phyloP scores from a whole-genome alignment of 345 rosid genomes.

The Ceriops zippeliana region DNA sequence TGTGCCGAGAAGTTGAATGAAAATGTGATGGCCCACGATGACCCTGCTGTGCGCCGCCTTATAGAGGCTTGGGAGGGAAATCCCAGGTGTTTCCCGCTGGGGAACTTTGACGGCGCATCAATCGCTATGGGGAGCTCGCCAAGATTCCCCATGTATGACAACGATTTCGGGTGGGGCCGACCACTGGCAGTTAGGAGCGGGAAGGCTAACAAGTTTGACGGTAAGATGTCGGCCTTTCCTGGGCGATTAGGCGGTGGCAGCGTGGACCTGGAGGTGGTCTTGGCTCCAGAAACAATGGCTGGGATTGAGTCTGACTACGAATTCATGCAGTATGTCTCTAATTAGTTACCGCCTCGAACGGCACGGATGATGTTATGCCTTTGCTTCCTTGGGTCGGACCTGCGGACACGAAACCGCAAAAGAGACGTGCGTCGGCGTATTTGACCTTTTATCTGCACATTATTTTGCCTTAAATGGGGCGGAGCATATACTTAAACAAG shows the following conservation, averaged over 20 bases:
- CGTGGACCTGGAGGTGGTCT: slow-evolving; percentile 77
- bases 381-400: no score
- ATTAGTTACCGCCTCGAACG: not conserved
- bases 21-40: slow-evolving; percentile 56
- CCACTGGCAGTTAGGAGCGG: slow-evolving; percentile 92
- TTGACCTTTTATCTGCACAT: no score
- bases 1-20: slow-evolving; percentile 65
- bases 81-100: slow-evolving; percentile 80
- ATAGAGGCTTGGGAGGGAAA: slow-evolving; percentile 67
- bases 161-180: slow-evolving; percentile 93
- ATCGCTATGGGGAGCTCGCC: slow-evolving; percentile 94
- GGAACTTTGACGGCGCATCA: slow-evolving; percentile 81
- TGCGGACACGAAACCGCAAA: no score
- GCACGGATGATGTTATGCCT: no score
- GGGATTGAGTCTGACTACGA: slow-evolving; percentile 66
- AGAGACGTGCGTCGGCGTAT: no score
- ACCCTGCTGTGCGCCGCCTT: slow-evolving; percentile 39
- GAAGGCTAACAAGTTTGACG: slow-evolving; percentile 81
- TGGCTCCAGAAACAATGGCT: slow-evolving; percentile 83
- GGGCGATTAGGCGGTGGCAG: slow-evolving; percentile 75
- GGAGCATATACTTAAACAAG: no score
- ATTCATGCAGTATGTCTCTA: slow-evolving; percentile 62
- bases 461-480: no score
- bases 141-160: slow-evolving; percentile 90
- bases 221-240: slow-evolving; percentile 95